Base-by-base conservation (phyloP, 306 rosid genomes). In the Dryas drummondii region DNA sequence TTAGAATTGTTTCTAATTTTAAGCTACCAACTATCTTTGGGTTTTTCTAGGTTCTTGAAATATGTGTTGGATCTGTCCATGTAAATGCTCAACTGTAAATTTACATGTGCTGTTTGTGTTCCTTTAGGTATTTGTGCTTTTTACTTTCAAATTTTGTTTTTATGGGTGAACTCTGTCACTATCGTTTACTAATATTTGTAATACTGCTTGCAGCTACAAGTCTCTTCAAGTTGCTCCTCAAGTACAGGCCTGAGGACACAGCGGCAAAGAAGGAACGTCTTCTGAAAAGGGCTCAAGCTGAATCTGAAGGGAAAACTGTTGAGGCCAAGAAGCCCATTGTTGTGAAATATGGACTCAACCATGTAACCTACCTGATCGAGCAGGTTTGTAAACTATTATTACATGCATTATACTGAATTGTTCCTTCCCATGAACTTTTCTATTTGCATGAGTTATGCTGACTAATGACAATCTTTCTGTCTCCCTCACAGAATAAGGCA, bases 321-420 rank as follows among this genome's bases (percentile, higher is more conserved):
- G 96, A 92, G 45, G 84, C 90, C 4, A 88, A 92, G 83, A 90
- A 92, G 73, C 90, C 97, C 1, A 85, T 92, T 50, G 78, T 80
- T 47, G 89, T 90, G 64, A 92, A 92, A 46, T 92, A 89, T 81
- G 96, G 96, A 57, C 96, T 92, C 65, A 92, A 92, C 73, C 97
- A 88, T 22, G 91, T 90, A 4, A 90, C 96, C 63, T 90, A 84
- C 85, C 93, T 90, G 53, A 92, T 92, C 5, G 96, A 90, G 85
- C 91, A 88, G 93, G 96, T 83, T 9, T 69, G 2, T 59, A 6
- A 4, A 58, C 54, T 45, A 45, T 40, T 49, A 32, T 37, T n/a
- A 2, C 8, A 6, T n/a, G 1, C 50, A 6, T 67, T 8, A 11
- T 10, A 7, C 53, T 8, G 9, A 15, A 11, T 46, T 17, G 6